phyloP scores from a whole-genome alignment of 2,329 filamentous ascomycete genomes.

The Nothophoma quercina region DNA sequence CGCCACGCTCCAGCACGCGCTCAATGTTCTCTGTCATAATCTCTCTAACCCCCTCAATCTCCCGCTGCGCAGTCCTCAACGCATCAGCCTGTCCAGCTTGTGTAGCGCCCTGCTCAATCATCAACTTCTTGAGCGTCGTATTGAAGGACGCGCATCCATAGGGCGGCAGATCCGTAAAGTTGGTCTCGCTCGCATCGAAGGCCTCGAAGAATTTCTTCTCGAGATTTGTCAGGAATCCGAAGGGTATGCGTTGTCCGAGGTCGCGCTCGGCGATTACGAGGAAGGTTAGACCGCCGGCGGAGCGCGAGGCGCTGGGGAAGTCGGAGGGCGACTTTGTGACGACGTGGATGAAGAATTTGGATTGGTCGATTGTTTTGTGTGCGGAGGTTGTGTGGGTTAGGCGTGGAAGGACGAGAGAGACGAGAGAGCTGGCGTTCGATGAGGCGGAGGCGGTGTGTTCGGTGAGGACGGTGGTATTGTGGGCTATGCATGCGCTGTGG shows the following conservation, averaged over 20 bases:
- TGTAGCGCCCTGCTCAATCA: conserved; percentile 85
- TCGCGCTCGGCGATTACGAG: conserved; percentile 84
- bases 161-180: conserved; percentile 80
- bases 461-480: conserved; percentile 89
- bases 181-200: conserved; percentile 70
- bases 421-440: conserved; percentile 83
- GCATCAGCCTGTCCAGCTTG: conserved; percentile 76
- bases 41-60: conserved; percentile 90
- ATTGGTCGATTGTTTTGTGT: conserved; percentile 94
- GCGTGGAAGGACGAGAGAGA: conserved; percentile 93
- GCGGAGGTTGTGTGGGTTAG: conserved; percentile 81
- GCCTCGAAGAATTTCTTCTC: conserved; percentile 83
- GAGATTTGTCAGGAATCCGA: conserved; percentile 89
- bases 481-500: conserved; percentile 85
- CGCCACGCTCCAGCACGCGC: conserved; percentile 81
- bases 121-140: conserved; percentile 74
- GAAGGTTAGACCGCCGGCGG: conserved; percentile 86
- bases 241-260: conserved; percentile 86
- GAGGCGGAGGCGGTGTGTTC: conserved; percentile 90
- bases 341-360: conserved; percentile 93
- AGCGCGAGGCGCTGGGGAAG: conserved; percentile 60
- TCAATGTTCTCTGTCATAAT: conserved; percentile 98
- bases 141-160: conserved; percentile 95
- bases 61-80: conserved; percentile 79
- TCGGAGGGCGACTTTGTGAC: conserved; percentile 82